These are phyloP conservation scores for Aspergillus udagawae DNA, from an alignment of 2,329 filamentous ascomycete species.

Conservation along the genomic window DNA sequence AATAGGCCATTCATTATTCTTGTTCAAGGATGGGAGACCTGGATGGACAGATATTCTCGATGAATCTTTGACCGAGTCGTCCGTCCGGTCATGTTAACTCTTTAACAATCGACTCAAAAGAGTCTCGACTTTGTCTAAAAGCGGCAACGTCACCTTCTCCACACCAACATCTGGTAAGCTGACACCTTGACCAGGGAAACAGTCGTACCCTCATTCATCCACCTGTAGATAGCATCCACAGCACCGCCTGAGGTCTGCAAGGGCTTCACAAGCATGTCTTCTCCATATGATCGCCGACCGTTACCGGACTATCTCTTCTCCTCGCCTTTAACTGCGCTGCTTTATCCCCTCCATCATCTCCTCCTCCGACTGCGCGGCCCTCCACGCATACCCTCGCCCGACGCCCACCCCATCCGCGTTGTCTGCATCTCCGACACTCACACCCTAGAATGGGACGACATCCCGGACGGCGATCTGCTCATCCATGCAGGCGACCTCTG, in stretches of 20 bases:
- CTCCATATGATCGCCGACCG: constrained; percentile 48
- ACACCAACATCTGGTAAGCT: background rate
- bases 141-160: background rate
- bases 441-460: constrained; percentile 45
- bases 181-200: background rate
- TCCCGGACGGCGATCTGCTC: constrained; percentile 73
- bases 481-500: constrained; percentile 88
- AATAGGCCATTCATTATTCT: background rate
- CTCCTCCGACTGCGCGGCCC: constrained; percentile 65
- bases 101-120: too few species aligned
- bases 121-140: background rate
- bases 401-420: constrained; percentile 60
- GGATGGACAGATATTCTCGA: background rate
- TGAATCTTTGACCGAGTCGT: background rate
- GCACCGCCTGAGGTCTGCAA: background rate
- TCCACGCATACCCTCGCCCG: constrained; percentile 56
- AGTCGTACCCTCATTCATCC: background rate
- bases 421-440: constrained; percentile 93
- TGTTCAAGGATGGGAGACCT: background rate
- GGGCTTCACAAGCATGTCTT: constrained; percentile 24
- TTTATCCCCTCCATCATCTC: constrained; percentile 60
- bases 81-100: too few species aligned
- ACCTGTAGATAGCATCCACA: constrained; percentile 2
- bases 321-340: constrained; percentile 64
- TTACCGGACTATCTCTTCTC: constrained; percentile 61